These are phyloP conservation scores for Irpex sp. DNA, from an alignment of 1,284 basidiomycete species.

Conservation along the genomic window DNA sequence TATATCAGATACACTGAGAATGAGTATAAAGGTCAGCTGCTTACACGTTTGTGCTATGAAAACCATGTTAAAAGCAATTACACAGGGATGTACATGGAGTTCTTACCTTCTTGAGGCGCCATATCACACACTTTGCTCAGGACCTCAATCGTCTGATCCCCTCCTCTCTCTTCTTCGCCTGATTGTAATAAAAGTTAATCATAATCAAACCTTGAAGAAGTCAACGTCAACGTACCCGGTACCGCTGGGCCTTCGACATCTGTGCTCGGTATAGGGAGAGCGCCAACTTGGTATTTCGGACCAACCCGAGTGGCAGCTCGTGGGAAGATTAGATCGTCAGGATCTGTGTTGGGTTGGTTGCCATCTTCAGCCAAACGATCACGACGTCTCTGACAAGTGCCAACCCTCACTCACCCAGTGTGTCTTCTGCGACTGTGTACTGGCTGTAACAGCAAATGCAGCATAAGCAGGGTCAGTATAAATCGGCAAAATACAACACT, in stretches of 20 bases:
- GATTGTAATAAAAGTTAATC: slow-evolving; percentile 1
- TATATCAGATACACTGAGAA: slow-evolving; percentile 7
- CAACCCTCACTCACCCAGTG: slow-evolving; percentile 59
- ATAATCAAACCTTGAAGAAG: neutral
- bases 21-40: slow-evolving; percentile 6
- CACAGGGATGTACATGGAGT: neutral
- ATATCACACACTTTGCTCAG: slow-evolving; percentile 61
- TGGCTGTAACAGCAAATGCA: slow-evolving; percentile 44
- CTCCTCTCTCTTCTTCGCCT: slow-evolving; percentile 57
- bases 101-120: slow-evolving; percentile 60
- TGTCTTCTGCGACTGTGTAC: slow-evolving; percentile 89
- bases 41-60: slow-evolving; percentile 48
- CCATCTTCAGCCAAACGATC: slow-evolving; percentile 20
- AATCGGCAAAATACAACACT: neutral
- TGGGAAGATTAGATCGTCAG: slow-evolving; percentile 94
- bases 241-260: slow-evolving; percentile 33
- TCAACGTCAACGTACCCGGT: slow-evolving; percentile 33
- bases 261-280: slow-evolving; percentile 47
- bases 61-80: slow-evolving; percentile 4
- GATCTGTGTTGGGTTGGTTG: slow-evolving; percentile 46
- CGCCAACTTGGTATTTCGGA: slow-evolving; percentile 77
- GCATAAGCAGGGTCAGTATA: slow-evolving; percentile 1
- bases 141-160: slow-evolving; percentile 71
- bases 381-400: slow-evolving; percentile 3
- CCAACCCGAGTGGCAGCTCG: slow-evolving; percentile 86